These are phyloP conservation scores for Epichloe gansuensis DNA, from an alignment of 2,329 filamentous ascomycete genomes.

Conservation along the genomic window DNA sequence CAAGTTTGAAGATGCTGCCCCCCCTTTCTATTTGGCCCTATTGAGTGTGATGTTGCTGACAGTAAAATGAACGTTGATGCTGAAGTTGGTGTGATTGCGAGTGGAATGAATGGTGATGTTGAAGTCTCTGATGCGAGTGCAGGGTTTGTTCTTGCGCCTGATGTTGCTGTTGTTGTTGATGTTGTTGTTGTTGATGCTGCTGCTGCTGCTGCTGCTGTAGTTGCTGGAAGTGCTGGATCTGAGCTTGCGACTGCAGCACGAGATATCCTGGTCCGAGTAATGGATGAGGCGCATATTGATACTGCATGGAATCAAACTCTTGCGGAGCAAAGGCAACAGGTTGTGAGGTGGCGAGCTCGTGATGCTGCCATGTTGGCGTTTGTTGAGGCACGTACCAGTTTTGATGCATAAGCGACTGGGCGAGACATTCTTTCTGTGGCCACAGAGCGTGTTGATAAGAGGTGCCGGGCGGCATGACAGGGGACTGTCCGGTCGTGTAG, in stretches of 20 bases:
- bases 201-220: conserved; percentile 2
- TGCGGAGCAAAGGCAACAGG: background rate
- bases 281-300: conserved; percentile 6
- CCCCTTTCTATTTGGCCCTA: background rate
- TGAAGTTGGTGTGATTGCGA: background rate
- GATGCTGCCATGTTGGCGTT: conserved; percentile 1
- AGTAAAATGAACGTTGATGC: conserved; percentile 2
- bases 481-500: background rate
- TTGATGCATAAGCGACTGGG: background rate
- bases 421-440: background rate
- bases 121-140: background rate
- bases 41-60: conserved; percentile 4
- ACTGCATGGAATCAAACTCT: conserved; percentile 6
- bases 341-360: background rate
- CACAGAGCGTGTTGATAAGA: background rate
- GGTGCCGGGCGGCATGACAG: conserved; percentile 3
- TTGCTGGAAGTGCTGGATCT: conserved; percentile 1
- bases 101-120: background rate
- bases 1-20: background rate
- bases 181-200: background rate
- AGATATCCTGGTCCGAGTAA: conserved; percentile 6
- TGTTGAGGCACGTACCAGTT: conserved; percentile 1
- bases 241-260: conserved; percentile 4
- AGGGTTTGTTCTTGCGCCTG: background rate
- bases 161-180: background rate